Evolutionary conservation across 108 stramenopile genomes (phyloP), one percentile per base, ranked within the genome.

Genomic region (Cyclotella sp.): DNA sequence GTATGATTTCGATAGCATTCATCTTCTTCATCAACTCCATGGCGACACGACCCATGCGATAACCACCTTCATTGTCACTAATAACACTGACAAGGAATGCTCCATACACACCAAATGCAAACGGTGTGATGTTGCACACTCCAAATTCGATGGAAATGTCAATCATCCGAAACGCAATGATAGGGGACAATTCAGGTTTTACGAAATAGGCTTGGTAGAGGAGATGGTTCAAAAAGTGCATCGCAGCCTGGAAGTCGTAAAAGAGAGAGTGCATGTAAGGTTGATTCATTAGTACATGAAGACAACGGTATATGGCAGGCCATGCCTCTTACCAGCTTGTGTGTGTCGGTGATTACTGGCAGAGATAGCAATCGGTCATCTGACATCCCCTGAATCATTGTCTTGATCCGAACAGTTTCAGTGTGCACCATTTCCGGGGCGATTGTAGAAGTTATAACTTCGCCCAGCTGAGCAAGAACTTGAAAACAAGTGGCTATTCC

Each of bases 1-100:
- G 77, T 52, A 64, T 60, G 16, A 63, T 65, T 55, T 76, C 64
- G 41, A 44, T 47, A 9, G 60, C 74, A 30, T 39, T 53, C 15
- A 75, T 40, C 10, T 49, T 58, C 18, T 79, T 69, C 67, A 75
- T 75, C 49, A 79, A 39, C 30, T 84, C 80, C 11, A 75, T 65
- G 27, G 79, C 87, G 14, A 88, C 55, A 12, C 82, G 76, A 45
- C 82, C 85, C 67, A 77, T 85, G 11, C 70, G 74, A 30, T 82
- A 75, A 26, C 86, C 86, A 53, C 86, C 86, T 43, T 87, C 83
- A 58, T 73, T 49, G 34, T 84, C 82, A 34, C 19, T 52, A 13
- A 75, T 64, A 43, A 19, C 60, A 29, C 82, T 76, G 18, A 84
- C 62, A 34, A 84, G 43, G 71, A 75, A 81, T 52, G 67, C 68